These are phyloP conservation scores for Colletotrichum sp. DNA, from an alignment of 2,329 filamentous ascomycete species.

Conservation along the genomic window DNA sequence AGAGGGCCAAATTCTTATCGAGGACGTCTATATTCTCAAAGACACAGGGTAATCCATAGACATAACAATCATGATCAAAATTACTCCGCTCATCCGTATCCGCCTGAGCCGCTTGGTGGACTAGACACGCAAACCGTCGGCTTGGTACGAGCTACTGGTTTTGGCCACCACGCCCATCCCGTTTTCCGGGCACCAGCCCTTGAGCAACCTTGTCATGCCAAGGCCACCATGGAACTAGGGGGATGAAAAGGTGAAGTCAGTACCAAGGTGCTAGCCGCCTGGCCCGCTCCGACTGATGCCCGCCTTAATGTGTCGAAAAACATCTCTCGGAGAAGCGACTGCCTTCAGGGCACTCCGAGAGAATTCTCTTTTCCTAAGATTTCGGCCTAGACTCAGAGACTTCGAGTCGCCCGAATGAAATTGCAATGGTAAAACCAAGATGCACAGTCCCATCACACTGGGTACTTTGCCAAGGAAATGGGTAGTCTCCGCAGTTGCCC, in stretches of 20 bases:
- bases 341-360: background rate
- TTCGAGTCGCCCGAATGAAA: background rate
- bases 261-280: background rate
- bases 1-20: background rate
- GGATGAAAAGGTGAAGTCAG: background rate
- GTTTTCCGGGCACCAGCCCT: background rate
- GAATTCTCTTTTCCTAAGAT: background rate
- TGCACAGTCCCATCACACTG: background rate
- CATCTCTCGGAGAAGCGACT: background rate
- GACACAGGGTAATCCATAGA: background rate
- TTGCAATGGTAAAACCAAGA: background rate
- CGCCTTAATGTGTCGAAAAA: background rate
- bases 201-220: background rate
- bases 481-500: background rate
- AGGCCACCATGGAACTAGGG: background rate
- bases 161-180: background rate
- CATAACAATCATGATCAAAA: background rate
- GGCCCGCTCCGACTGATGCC: background rate
- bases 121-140: background rate
- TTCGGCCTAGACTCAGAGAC: background rate
- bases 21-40: background rate
- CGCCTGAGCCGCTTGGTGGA: background rate
- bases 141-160: background rate
- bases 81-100: fast-evolving
- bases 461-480: background rate